A percentile compares a stretch with the other conserved stretches of the same genome.
Conservation (phyloP, 192 early-diverging fungal species). For the Backusella parvicylindrica region DNA sequence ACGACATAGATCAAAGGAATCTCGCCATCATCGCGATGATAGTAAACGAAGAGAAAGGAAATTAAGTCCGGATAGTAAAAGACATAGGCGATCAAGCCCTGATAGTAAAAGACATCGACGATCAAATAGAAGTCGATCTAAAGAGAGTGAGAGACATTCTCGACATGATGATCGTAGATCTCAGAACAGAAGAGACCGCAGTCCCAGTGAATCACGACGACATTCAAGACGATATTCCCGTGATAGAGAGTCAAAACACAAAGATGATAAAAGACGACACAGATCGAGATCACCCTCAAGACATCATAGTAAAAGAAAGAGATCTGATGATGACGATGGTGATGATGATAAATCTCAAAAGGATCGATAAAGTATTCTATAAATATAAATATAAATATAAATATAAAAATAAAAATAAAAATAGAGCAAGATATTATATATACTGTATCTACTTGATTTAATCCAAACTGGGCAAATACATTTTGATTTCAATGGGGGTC, state of each 20-base stretch:
- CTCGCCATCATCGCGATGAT: background rate
- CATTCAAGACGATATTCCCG: background rate
- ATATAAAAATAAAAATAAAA: background rate
- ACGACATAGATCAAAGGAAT: background rate
- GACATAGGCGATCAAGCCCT: background rate
- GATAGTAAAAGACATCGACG: background rate
- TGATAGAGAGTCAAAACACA: background rate
- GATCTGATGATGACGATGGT: background rate
- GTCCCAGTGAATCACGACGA: background rate
- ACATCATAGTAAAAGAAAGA: background rate
- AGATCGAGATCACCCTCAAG: background rate
- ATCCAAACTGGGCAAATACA: background rate
- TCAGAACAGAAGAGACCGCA: background rate
- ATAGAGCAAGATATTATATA: background rate
- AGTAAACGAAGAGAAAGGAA: background rate
- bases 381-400: background rate
- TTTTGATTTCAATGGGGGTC: too few relatives aligned
- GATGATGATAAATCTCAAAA: background rate
- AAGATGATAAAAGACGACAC: background rate
- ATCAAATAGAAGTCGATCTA: slow-evolving; percentile 4
- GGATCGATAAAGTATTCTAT: background rate
- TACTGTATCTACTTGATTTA: background rate
- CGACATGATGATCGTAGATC: background rate
- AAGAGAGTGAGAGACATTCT: background rate
- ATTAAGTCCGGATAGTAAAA: background rate